A percentile compares a stretch with the other conserved stretches of the same genome.
These are phyloP conservation scores for Shiraia sp. DNA, from an alignment of 2,329 filamentous ascomycete genomes.

Conservation along the genomic window DNA sequence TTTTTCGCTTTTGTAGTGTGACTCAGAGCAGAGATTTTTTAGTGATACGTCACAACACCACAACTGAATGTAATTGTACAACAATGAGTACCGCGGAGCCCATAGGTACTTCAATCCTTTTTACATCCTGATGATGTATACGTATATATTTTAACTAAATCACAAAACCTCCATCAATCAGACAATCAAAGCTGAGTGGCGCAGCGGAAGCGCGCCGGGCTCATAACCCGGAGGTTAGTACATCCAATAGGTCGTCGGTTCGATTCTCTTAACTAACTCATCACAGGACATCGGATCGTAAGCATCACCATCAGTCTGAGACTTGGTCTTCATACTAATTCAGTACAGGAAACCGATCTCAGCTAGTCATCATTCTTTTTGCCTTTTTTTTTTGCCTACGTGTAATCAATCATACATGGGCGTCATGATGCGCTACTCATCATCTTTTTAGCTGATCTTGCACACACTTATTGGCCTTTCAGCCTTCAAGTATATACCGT, in stretches of 20 bases:
- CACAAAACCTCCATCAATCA: conserved; percentile 4
- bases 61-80: background rate
- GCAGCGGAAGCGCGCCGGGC: conserved; percentile 44
- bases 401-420: too few species aligned
- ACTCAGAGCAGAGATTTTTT: background rate
- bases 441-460: too few species aligned
- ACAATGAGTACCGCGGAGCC: background rate
- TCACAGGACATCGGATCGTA: too few species aligned
- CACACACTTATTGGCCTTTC: too few species aligned
- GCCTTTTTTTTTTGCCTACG: too few species aligned
- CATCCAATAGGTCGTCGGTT: conserved; percentile 28
- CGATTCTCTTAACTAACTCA: conserved; percentile 9
- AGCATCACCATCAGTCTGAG: too few species aligned
- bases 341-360: too few species aligned
- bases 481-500: too few species aligned
- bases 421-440: too few species aligned
- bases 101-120: background rate
- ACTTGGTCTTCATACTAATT: too few species aligned
- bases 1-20: background rate
- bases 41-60: background rate
- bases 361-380: too few species aligned
- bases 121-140: background rate
- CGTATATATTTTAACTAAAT: background rate
- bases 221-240: conserved; percentile 42
- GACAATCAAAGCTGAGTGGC: conserved; percentile 32